Base-by-base conservation (phyloP, 306 rosid genomes). In the Comarum palustre region DNA sequence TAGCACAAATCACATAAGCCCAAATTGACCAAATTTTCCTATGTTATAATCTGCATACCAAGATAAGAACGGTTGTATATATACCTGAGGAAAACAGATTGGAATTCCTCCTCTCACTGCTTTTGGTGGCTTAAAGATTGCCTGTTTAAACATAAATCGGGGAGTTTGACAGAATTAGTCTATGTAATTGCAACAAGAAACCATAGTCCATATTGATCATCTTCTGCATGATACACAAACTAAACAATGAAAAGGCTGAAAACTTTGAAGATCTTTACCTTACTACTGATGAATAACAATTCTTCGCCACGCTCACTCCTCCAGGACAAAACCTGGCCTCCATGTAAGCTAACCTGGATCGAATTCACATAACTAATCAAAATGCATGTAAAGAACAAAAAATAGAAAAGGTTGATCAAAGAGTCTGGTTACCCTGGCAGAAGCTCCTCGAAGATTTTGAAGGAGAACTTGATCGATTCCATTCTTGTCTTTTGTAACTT, bases 311-410 rank as follows among this genome's bases (percentile, higher is more conserved):
- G 87, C 46, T 94, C 95, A 17, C 83, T 87, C 83, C 72, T 89
- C 99, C 97, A 91, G 0, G 99, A 94, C 81, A 86, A 86, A 84
- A 94, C 89, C 71, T 94, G 99, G 32, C 88, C 99, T 79, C 99
- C 99, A 24, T 89, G 82, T 85, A 94, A 80, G 76, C 97, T 94
- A 57, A 89, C 87, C 98, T 93, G 90, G 8, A 77, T 46, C 59
- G 12, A 17, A 54, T 62, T 68, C 67, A 74, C 17, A 52, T 34
- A 66, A 22, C n/a, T 17, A 34, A 64, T 58, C 25, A 62, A 69
- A 34, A 47, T 43, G 60, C n/a, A 61, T 43, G 31, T 51, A 61
- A 71, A 47, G 41, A 11, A 52, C 15, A 72, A 69, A 57, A 15
- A 51, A 48, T 13, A 46, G 20, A 36, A 39, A 19, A 66, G 66